A percentile compares a stretch with the other conserved stretches of the same genome.
phyloP scores from a whole-genome alignment of 2,329 filamentous ascomycete genomes.

The Colletotrichum sp. region DNA sequence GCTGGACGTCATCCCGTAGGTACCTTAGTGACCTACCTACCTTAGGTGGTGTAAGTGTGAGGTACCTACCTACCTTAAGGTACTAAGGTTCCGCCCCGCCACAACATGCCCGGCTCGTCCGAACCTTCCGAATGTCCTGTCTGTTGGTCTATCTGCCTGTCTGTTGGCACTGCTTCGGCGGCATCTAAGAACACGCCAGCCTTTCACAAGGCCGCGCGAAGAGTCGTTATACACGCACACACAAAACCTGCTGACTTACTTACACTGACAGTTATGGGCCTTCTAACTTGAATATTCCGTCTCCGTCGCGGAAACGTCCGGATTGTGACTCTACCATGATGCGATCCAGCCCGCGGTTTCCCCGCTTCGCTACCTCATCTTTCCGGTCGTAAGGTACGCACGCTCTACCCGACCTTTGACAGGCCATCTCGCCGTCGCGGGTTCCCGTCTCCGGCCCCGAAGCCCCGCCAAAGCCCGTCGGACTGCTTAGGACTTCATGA shows the following conservation, averaged over 20 bases:
- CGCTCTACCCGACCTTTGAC: not conserved
- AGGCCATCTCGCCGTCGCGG: not conserved
- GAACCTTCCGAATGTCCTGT: constrained; percentile 1
- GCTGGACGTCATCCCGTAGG: too few relatives aligned
- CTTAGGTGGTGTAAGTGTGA: too few relatives aligned
- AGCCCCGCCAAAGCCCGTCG: not conserved
- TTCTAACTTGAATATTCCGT: not conserved
- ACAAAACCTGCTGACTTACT: not conserved
- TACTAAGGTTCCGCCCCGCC: not conserved
- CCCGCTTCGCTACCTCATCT: not conserved
- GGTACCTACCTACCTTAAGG: too few relatives aligned
- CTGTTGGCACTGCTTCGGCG: not conserved
- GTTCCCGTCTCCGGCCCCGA: not conserved
- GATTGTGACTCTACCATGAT: not conserved
- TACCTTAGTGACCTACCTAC: not conserved
- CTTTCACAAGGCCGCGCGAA: not conserved
- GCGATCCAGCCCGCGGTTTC: not conserved
- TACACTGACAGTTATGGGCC: not conserved
- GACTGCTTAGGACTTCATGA: too few relatives aligned
- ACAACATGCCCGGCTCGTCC: not conserved
- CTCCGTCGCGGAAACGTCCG: not conserved
- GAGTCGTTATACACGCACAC: not conserved
- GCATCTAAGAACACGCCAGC: not conserved
- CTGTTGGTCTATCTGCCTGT: not conserved
- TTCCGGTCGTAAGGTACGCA: not conserved